phyloP scores from a whole-genome alignment of 495 filamentous ascomycete species.

The Tuber umbilicatum region DNA sequence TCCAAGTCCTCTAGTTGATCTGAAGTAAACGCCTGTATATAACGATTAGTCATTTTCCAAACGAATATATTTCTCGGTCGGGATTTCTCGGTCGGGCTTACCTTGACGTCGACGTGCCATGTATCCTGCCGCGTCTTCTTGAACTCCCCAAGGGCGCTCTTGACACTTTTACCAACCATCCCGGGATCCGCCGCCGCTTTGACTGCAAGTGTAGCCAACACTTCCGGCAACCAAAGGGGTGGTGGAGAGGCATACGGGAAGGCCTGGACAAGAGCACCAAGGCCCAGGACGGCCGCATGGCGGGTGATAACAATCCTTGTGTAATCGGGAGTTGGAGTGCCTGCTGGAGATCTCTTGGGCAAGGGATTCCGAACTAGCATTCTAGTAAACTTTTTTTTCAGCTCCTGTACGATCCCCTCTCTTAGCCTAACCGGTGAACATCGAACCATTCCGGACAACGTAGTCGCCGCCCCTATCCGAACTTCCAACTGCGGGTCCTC shows the following conservation, averaged over 20 bases:
- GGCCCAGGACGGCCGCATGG: slow-evolving; percentile 85
- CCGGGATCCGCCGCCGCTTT: slow-evolving; percentile 82
- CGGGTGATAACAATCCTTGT: slow-evolving; percentile 70
- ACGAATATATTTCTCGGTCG: background rate
- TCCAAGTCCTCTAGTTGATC: slow-evolving; percentile 94
- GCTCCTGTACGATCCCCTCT: slow-evolving; percentile 61
- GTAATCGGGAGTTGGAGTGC: slow-evolving; percentile 77
- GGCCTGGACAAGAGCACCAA: slow-evolving; percentile 88
- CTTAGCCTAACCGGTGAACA: slow-evolving; percentile 84
- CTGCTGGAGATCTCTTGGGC: slow-evolving; percentile 63
- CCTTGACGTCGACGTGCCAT: slow-evolving; percentile 96
- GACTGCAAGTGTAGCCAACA: slow-evolving; percentile 75
- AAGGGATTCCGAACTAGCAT: slow-evolving; percentile 72
- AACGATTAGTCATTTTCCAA: background rate
- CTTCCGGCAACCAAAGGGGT: slow-evolving; percentile 87
- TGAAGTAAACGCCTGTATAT: slow-evolving; percentile 69
- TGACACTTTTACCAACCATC: slow-evolving; percentile 95
- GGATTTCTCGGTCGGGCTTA: slow-evolving; percentile 44
- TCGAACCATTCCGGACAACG: slow-evolving; percentile 93
- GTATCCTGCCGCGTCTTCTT: slow-evolving; percentile 99
- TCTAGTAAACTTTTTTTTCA: slow-evolving; percentile 73
- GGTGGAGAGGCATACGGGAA: slow-evolving; percentile 94
- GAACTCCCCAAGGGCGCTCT: slow-evolving; percentile 89
- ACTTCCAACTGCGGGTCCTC: slow-evolving; percentile 90
- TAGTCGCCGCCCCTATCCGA: slow-evolving; percentile 81